Evolutionary conservation across 495 filamentous ascomycete genomes (phyloP).

Genomic region (Penicillium fimorum): DNA sequence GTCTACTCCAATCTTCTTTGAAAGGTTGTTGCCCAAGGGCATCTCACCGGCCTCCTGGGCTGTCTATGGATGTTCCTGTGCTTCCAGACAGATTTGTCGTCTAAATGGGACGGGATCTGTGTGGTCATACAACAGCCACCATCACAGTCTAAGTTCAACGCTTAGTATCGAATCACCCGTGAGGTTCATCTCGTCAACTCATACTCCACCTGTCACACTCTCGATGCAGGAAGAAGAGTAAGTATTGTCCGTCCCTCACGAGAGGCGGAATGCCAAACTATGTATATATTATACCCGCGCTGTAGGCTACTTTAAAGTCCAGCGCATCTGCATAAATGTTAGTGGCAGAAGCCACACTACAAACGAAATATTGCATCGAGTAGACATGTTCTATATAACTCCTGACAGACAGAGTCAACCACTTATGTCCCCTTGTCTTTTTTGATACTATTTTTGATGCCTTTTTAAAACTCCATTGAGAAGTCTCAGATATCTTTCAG

Average conservation of each 20-base stretch:
- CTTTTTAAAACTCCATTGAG: too few species aligned
- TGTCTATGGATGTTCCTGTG: background rate
- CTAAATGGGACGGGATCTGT: background rate
- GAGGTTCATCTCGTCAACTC: background rate
- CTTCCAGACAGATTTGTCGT: background rate
- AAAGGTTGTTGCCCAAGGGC: background rate
- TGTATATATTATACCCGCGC: slow-evolving; percentile 7
- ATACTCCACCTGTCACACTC: background rate
- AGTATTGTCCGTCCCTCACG: background rate
- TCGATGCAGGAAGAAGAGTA: background rate
- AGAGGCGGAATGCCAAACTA: background rate
- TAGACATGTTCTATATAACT: background rate
- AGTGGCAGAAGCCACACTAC: background rate
- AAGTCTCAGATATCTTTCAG: too few species aligned
- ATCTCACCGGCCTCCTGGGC: background rate
- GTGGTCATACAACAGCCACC: background rate
- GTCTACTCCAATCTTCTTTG: background rate
- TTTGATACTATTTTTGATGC: too few species aligned
- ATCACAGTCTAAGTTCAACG: background rate
- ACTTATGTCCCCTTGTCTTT: too few species aligned
- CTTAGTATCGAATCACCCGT: background rate
- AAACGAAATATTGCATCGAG: background rate
- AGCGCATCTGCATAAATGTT: background rate
- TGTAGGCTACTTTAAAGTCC: background rate
- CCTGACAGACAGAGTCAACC: too few species aligned